These are phyloP conservation scores for Chlorociboria aeruginascens DNA, from an alignment of 495 filamentous ascomycete genomes.

Conservation along the genomic window DNA sequence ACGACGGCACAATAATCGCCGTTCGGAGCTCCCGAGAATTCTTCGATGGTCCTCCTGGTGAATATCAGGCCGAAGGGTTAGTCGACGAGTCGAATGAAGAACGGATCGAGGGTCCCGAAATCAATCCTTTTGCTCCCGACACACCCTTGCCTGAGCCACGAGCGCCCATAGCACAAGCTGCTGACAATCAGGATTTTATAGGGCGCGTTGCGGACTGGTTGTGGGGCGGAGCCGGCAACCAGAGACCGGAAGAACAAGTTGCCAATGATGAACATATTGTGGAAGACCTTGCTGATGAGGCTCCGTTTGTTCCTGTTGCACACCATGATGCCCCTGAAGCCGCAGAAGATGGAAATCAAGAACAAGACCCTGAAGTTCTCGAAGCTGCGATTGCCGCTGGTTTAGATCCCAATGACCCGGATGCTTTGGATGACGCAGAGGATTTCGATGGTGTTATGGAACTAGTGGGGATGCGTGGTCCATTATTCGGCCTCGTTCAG, in stretches of 20 bases:
- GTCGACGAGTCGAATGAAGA: slow-evolving; percentile 1
- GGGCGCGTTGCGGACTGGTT: slow-evolving; percentile 38
- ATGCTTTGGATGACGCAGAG: slow-evolving; percentile 71
- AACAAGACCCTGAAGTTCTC: slow-evolving; percentile 19
- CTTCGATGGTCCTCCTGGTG: too few relatives aligned
- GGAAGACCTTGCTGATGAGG: slow-evolving; percentile 44
- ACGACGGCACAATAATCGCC: too few relatives aligned
- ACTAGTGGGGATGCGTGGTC: slow-evolving; percentile 91
- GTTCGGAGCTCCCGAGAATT: too few relatives aligned
- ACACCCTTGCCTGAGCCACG: slow-evolving; percentile 4
- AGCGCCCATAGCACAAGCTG: slow-evolving; percentile 5
- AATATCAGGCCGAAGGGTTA: too few relatives aligned
- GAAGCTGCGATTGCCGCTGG: slow-evolving; percentile 19
- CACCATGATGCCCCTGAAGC: slow-evolving; percentile 21
- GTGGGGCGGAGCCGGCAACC: slow-evolving; percentile 44
- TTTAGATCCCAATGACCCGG: slow-evolving; percentile 43
- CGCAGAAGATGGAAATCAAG: slow-evolving; percentile 17
- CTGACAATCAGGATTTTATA: slow-evolving; percentile 12
- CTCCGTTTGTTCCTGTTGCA: slow-evolving; percentile 47
- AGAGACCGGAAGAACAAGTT: slow-evolving; percentile 23
- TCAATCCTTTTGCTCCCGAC: slow-evolving; percentile 8
- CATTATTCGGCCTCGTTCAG: slow-evolving; percentile 77
- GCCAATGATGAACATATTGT: slow-evolving; percentile 47
- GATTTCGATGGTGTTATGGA: slow-evolving; percentile 98
- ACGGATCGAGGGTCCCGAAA: background rate